Percentiles rank a stretch among this genome's conserved stretches.
These are phyloP conservation scores for Termitomyces eurrhizus DNA, from an alignment of 768 basidiomycete species.

Conservation along the genomic window DNA sequence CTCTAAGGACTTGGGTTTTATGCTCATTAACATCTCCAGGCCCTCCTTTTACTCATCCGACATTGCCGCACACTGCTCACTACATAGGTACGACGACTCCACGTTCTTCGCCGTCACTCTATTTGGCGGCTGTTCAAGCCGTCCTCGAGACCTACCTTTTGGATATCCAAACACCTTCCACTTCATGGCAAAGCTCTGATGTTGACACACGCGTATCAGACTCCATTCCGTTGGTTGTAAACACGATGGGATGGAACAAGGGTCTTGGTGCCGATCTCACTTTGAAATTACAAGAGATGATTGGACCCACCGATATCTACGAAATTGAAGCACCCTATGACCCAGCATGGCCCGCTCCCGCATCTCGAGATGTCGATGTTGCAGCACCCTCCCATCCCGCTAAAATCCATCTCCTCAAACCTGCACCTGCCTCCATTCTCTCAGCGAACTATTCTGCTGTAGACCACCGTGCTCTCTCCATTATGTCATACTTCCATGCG, in stretches of 20 bases:
- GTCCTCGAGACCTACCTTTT: slow-evolving; percentile 64
- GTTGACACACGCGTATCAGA: slow-evolving; percentile 41
- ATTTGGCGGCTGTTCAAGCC: slow-evolving; percentile 64
- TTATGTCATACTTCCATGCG: slow-evolving; percentile 79
- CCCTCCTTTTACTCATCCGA: slow-evolving; percentile 84
- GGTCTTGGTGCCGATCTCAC: slow-evolving; percentile 86
- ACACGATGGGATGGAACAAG: slow-evolving; percentile 97
- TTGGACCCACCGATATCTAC: slow-evolving; percentile 60
- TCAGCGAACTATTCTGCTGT: slow-evolving; percentile 48
- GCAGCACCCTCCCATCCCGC: slow-evolving; percentile 3
- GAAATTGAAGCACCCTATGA: slow-evolving; percentile 35
- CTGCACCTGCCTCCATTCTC: slow-evolving; percentile 37
- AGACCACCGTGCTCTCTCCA: slow-evolving; percentile 66
- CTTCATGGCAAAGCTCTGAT: slow-evolving; percentile 22
- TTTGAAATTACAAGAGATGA: slow-evolving; percentile 60
- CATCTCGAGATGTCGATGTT: neutral
- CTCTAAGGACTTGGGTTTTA: neutral
- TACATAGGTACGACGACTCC: slow-evolving; percentile 81
- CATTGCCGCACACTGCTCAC: slow-evolving; percentile 68
- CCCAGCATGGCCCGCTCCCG: slow-evolving; percentile 15
- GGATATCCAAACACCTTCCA: slow-evolving; percentile 54
- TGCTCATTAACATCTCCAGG: slow-evolving; percentile 39
- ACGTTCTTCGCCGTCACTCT: slow-evolving; percentile 69
- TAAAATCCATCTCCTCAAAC: slow-evolving; percentile 42
- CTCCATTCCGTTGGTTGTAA: slow-evolving; percentile 79